Evolutionary conservation across 345 rosid species (phyloP).

Genomic region (Mallotus nudiflorus): DNA sequence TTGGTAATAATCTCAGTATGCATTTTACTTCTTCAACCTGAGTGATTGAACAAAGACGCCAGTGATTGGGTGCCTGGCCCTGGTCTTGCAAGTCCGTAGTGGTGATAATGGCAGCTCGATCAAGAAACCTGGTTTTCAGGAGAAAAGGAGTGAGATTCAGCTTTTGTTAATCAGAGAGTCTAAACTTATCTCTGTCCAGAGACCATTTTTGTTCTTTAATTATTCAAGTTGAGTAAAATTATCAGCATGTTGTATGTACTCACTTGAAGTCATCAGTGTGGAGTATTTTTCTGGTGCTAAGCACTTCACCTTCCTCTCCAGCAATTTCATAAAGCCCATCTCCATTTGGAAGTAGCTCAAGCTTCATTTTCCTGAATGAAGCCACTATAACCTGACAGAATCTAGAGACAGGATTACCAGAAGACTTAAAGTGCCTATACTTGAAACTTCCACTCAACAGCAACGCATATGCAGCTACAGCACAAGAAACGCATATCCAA

Average conservation of each 20-base stretch:
- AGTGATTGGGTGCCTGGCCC: conserved; percentile 20
- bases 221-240: too few species aligned
- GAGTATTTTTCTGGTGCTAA: conserved; percentile 14
- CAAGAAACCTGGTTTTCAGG: conserved; percentile 33
- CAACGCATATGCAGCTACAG: conserved; percentile 22
- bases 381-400: conserved; percentile 38
- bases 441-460: conserved; percentile 25
- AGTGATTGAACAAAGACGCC: conserved; percentile 43
- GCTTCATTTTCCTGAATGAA: conserved; percentile 30
- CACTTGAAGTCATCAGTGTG: conserved; percentile 37
- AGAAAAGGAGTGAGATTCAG: not conserved
- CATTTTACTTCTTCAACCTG: conserved; percentile 50
- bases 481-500: conserved; percentile 31
- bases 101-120: conserved; percentile 36
- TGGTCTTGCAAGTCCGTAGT: conserved; percentile 8
- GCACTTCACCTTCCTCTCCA: conserved; percentile 16
- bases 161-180: too few species aligned
- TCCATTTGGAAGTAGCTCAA: conserved; percentile 21
- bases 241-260: not conserved
- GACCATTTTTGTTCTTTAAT: too few species aligned
- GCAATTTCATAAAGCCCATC: conserved; percentile 26
- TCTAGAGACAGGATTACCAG: conserved; percentile 36
- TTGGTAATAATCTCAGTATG: conserved; percentile 35
- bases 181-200: too few species aligned
- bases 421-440: conserved; percentile 35